A percentile compares a stretch with the other conserved stretches of the same genome.
phyloP scores from a whole-genome alignment of 306 rosid species.

The Prunus kanzakura region DNA sequence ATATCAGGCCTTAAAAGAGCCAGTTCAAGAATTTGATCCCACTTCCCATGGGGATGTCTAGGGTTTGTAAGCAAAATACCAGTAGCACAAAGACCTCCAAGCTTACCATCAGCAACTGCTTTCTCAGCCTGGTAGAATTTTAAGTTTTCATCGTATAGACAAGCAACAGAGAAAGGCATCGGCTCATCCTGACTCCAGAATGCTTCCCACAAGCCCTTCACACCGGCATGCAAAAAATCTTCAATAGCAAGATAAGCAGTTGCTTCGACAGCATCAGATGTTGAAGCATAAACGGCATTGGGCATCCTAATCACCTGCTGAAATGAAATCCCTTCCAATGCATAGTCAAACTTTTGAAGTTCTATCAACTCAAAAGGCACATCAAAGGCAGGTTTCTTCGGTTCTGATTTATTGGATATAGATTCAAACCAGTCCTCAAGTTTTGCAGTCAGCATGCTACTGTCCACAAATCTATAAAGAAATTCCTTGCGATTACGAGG shows the following conservation, averaged over 20 bases:
- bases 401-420: slow-evolving; percentile 36
- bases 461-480: slow-evolving; percentile 64
- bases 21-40: slow-evolving; percentile 90
- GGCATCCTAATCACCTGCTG: slow-evolving; percentile 97
- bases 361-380: slow-evolving; percentile 94
- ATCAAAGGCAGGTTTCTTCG: slow-evolving; percentile 55
- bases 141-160: slow-evolving; percentile 63
- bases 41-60: slow-evolving; percentile 85
- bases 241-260: slow-evolving; percentile 88
- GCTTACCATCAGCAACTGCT: slow-evolving; percentile 81
- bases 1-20: slow-evolving; percentile 82
- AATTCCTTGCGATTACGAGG: slow-evolving; percentile 73
- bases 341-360: slow-evolving; percentile 95
- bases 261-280: slow-evolving; percentile 83
- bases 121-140: slow-evolving; percentile 91
- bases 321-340: slow-evolving; percentile 92
- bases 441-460: slow-evolving; percentile 52
- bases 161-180: slow-evolving; percentile 87
- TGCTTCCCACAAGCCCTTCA: slow-evolving; percentile 93
- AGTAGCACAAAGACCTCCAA: slow-evolving; percentile 80
- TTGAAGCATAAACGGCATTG: slow-evolving; percentile 71
- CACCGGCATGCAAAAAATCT: slow-evolving; percentile 92
- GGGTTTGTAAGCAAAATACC: slow-evolving; percentile 76
- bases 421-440: slow-evolving; percentile 85
- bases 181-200: slow-evolving; percentile 93